Evolutionary conservation across 495 filamentous ascomycete species (phyloP).

Genomic region (Trypethelium eluteriae): DNA sequence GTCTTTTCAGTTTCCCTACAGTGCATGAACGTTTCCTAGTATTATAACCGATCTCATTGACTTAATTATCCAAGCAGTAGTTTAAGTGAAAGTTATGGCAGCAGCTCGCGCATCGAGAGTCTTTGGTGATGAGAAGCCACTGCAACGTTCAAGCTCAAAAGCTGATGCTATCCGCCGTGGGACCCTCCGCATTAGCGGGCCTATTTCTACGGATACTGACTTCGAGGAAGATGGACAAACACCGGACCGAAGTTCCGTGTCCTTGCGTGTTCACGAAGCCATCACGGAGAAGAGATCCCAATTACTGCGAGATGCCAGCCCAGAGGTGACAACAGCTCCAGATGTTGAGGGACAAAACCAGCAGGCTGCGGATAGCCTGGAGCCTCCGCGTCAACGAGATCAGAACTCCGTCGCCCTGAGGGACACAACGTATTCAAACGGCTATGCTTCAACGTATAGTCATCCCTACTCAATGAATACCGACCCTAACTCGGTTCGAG

Average conservation of each 20-base stretch:
- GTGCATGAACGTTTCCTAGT: neutral
- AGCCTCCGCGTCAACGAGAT: neutral
- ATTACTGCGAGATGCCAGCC: neutral
- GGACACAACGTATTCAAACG: neutral
- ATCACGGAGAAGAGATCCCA: constrained; percentile 4
- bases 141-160: constrained; percentile 9
- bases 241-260: neutral
- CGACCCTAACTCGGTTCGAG: constrained; percentile 12
- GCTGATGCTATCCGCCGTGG: constrained; percentile 4
- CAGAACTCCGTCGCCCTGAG: neutral
- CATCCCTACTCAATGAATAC: constrained; percentile 18
- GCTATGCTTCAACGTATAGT: constrained; percentile 2
- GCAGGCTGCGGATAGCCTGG: neutral
- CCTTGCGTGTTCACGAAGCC: constrained; percentile 2
- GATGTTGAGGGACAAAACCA: neutral
- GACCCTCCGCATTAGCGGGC: neutral
- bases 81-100: neutral
- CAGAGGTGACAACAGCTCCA: neutral
- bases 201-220: neutral
- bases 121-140: neutral
- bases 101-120: neutral
- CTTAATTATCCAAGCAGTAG: neutral
- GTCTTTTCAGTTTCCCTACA: neutral
- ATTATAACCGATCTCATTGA: neutral
- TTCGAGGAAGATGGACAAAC: neutral